Evolutionary conservation across 73 alveolate genomes (phyloP), one percentile per base, ranked within the genome.

Genomic region (Loxodes magnus): DNA sequence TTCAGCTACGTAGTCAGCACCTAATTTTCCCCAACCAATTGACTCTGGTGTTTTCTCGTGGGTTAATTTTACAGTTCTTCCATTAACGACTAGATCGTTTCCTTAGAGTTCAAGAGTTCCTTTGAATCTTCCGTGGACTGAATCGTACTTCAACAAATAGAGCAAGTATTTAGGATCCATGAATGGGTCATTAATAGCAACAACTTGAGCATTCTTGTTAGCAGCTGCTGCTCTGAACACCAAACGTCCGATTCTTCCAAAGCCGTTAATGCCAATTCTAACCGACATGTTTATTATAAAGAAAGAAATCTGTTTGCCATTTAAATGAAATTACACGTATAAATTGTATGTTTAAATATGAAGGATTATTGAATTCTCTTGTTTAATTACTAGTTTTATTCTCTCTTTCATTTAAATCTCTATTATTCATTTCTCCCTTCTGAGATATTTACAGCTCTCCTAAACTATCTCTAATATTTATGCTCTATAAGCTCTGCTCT

Each of bases 221-320:
- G 54, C 88, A 29, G 58, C 33, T 35, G 95, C 90, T 28, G 95
- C 91, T 42, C 95, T 64, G 69, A 81, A 71, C 37, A 79, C 92
- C 51, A 86, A 71, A 35, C 96, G 53, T 19, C 98, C 98, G 67
- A 89, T 86, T 66, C 98, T 64, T 28, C 98, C 96, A 77, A 89
- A 89, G 23, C 98, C 98, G 73, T 89, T 89, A 61, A 86, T 87
- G 31, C 94, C 96, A 1, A 77, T 16, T 14, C 72, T 55, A 20
- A 61, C 74, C n/a, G n/a, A n/a, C 67, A 35, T 64, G 46, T 50
- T n/a, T n/a, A n/a, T n/a, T n/a, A n/a, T n/a, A n/a, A n/a, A n/a
- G n/a, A n/a, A n/a, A n/a, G n/a, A n/a, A n/a, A n/a, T n/a, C n/a
- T n/a, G n/a, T n/a, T n/a, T n/a, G n/a, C n/a, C n/a, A n/a, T n/a